phyloP scores from a whole-genome alignment of 768 basidiomycete species.

The Phylloporus arenicola region DNA sequence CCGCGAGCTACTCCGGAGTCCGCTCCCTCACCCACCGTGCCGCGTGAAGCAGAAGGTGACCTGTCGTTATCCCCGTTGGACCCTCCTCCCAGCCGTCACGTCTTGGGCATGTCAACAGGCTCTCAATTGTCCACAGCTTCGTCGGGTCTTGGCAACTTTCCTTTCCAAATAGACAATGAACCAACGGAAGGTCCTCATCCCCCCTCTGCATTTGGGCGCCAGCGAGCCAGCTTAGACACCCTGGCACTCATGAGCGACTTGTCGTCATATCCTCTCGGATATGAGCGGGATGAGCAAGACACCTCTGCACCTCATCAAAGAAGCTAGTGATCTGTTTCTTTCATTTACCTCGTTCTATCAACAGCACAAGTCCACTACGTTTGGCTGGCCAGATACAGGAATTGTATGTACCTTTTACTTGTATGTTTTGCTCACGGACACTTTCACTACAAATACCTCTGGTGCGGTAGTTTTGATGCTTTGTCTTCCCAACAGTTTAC shows the following conservation, averaged over 20 bases:
- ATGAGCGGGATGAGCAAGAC: slow-evolving; percentile 42
- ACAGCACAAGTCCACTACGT: slow-evolving; percentile 11
- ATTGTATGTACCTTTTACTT: slow-evolving; percentile 26
- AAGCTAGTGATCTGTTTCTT: slow-evolving; percentile 12
- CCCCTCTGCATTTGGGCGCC: slow-evolving; percentile 40
- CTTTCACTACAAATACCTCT: slow-evolving; percentile 8
- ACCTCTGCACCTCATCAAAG: slow-evolving; percentile 23
- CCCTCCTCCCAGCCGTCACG: slow-evolving; percentile 50
- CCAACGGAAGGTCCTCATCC: slow-evolving; percentile 30
- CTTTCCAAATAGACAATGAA: slow-evolving; percentile 79
- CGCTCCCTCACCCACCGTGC: background rate
- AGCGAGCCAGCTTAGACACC: slow-evolving; percentile 81
- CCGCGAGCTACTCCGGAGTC: slow-evolving; percentile 1
- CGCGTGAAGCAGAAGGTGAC: slow-evolving; percentile 17
- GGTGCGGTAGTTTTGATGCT: slow-evolving; percentile 4
- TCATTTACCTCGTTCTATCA: slow-evolving; percentile 4
- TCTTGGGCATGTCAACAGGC: slow-evolving; percentile 66
- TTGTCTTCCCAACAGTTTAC: background rate
- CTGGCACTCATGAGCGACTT: slow-evolving; percentile 78
- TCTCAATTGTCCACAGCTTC: slow-evolving; percentile 76
- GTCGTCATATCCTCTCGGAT: slow-evolving; percentile 77
- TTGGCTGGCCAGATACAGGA: slow-evolving; percentile 27
- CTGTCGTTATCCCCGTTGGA: slow-evolving; percentile 33
- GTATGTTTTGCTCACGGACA: slow-evolving; percentile 19
- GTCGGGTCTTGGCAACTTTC: slow-evolving; percentile 78